These are phyloP conservation scores for Akanthomyces lecanii DNA, from an alignment of 2,329 filamentous ascomycete species.

Conservation along the genomic window DNA sequence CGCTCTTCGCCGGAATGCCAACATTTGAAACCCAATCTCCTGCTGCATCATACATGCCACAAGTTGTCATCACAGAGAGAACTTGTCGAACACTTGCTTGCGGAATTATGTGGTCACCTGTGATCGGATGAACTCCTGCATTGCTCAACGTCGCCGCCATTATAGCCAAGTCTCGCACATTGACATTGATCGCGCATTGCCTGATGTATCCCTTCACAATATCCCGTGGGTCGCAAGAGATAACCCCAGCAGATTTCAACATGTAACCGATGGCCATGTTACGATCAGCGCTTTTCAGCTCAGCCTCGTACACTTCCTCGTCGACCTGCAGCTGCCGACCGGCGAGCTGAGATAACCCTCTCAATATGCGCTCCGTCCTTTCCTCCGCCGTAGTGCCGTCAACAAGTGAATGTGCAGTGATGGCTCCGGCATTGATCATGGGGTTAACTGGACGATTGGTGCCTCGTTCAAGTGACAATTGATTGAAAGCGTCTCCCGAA, in stretches of 20 bases:
- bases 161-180: constrained; percentile 36
- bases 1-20: constrained; percentile 37
- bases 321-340: constrained; percentile 33
- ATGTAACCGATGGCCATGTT: constrained; percentile 37
- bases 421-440: constrained; percentile 35
- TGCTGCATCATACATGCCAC: constrained; percentile 39
- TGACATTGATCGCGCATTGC: constrained; percentile 39
- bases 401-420: constrained; percentile 32
- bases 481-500: constrained; percentile 36
- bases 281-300: constrained; percentile 31
- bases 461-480: constrained; percentile 28
- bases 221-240: constrained; percentile 31
- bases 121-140: constrained; percentile 32
- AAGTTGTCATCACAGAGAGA: constrained; percentile 39
- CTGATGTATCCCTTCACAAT: constrained; percentile 37
- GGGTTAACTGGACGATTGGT: constrained; percentile 33
- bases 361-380: constrained; percentile 33
- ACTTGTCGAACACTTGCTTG: constrained; percentile 36
- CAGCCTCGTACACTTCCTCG: constrained; percentile 36
- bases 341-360: constrained; percentile 31
- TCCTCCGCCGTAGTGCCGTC: constrained; percentile 31
- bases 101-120: constrained; percentile 32
- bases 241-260: constrained; percentile 38
- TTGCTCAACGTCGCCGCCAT: constrained; percentile 38
- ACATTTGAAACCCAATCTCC: constrained; percentile 37